Evolutionary conservation across 768 basidiomycete species (phyloP), one percentile per base, ranked within the genome.

Genomic region (Xerocomellus amylosporus): DNA sequence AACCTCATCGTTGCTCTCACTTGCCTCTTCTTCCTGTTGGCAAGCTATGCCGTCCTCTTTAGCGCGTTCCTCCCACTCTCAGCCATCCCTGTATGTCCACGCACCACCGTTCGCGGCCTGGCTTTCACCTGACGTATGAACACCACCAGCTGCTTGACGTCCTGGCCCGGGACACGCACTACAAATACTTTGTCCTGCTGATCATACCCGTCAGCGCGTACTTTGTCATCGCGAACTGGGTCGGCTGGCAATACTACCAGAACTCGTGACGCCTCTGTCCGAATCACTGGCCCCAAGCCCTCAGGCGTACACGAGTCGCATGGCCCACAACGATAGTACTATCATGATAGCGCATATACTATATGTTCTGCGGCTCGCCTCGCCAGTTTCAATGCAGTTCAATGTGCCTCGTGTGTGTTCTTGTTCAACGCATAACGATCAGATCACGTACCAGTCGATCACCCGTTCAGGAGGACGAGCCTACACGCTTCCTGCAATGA

Each of bases 201-300:
- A 75, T 94, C 41, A 79, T 98, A 42, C 93, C 96, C 13, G 86
- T 86, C 8, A 83, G 79, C 10, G 78, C 87, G 38, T 94, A 92
- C 72, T 96, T 94, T 70, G 89, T 93, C 49, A 98, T 98, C 64
- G 93, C 93, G 39, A 98, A 98, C 65, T 98, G 96, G 96, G 91
- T 96, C 37, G 95, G 95, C 39, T 98, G 94, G 93, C 93, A 98
- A 71, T 97, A 93, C 71, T 98, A 92, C 68, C 84, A 89, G 41
- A 93, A 94, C 70, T 92, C 93, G 12, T 95, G 71, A 82, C 39
- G 22, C 39, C 40, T 14, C 30, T 1, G 30, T 30, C 30, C 3
- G 30, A 30, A n/a, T 24, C 24, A 24, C 24, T 4, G 4, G 24
- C 24, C 4, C 24, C 24, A 24, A 24, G 28, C 28, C 28, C 28